These are phyloP conservation scores for Suhomyces emberorum DNA, from an alignment of 805 yeast genomes.

Conservation along the genomic window DNA sequence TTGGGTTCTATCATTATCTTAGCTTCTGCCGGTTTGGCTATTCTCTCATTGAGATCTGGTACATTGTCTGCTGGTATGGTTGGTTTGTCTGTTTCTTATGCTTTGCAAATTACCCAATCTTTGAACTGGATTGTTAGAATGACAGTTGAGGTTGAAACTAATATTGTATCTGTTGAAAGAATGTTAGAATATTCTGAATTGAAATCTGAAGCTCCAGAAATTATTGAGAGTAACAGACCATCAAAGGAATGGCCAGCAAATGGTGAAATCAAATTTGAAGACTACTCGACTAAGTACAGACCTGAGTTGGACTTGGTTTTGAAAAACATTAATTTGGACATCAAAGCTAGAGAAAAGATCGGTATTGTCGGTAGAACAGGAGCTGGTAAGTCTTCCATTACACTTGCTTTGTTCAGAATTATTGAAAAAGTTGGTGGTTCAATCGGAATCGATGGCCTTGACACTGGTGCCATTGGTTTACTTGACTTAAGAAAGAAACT, in stretches of 20 bases:
- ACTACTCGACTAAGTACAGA: conserved; percentile 42
- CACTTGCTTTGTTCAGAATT: conserved; percentile 42
- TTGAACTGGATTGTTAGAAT: conserved; percentile 97
- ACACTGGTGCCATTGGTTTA: conserved; percentile 37
- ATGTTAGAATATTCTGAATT: conserved; percentile 82
- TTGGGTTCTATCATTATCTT: conserved; percentile 87
- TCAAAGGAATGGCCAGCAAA: conserved; percentile 33
- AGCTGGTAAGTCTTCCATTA: conserved; percentile 45
- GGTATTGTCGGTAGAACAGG: conserved; percentile 48
- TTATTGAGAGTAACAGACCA: conserved; percentile 66
- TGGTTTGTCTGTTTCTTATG: conserved; percentile 91
- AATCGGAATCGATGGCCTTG: conserved; percentile 33
- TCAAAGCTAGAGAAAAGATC: conserved; percentile 38
- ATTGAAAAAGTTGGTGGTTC: conserved; percentile 38
- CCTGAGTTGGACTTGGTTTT: conserved; percentile 44
- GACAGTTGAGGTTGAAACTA: conserved; percentile 98
- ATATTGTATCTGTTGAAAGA: conserved; percentile 95
- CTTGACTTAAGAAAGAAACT: conserved; percentile 41
- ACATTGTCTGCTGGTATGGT: conserved; percentile 82
- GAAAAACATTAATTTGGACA: conserved; percentile 33
- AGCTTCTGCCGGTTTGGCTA: conserved; percentile 79
- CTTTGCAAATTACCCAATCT: conserved; percentile 88
- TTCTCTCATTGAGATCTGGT: conserved; percentile 66
- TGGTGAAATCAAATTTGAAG: conserved; percentile 35
- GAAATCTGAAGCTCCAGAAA: conserved; percentile 78